These are phyloP conservation scores for Trichoderma afroharzianum DNA, from an alignment of 2,329 filamentous ascomycete genomes.

Conservation along the genomic window DNA sequence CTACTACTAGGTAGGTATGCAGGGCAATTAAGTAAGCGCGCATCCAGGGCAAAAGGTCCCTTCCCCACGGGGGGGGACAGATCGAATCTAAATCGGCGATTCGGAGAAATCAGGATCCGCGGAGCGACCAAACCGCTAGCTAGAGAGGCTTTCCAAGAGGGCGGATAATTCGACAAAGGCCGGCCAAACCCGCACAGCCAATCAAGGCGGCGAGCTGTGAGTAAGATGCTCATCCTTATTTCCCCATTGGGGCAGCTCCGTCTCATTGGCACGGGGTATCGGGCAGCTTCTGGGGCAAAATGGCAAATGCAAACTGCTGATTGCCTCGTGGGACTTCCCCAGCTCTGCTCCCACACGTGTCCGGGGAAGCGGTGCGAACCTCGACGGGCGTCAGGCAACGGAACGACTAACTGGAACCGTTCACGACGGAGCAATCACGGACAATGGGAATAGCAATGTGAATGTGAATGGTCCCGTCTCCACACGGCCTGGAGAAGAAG, in stretches of 20 bases:
- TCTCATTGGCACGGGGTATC: background rate
- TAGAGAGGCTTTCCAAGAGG: background rate
- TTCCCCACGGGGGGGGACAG: conserved; percentile 10
- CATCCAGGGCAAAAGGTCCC: background rate
- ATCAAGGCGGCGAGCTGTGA: background rate
- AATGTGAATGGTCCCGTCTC: background rate
- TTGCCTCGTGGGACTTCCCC: background rate
- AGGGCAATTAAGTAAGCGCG: background rate
- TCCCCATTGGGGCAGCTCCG: conserved; percentile 9
- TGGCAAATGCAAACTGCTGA: background rate
- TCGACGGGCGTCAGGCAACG: background rate
- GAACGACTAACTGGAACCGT: background rate
- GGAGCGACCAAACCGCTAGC: background rate
- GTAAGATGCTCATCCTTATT: conserved; percentile 1
- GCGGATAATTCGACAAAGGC: conserved; percentile 13
- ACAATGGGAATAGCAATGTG: background rate
- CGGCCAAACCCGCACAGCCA: background rate
- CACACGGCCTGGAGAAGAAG: background rate
- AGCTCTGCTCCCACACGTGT: background rate
- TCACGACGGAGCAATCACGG: background rate
- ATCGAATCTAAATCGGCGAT: conserved; percentile 12
- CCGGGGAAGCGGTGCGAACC: background rate
- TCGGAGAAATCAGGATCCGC: conserved; percentile 15
- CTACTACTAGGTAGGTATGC: too few relatives aligned
- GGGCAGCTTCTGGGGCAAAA: background rate